Evolutionary conservation across 768 basidiomycete species (phyloP).

Genomic region (Pisolithus albus): DNA sequence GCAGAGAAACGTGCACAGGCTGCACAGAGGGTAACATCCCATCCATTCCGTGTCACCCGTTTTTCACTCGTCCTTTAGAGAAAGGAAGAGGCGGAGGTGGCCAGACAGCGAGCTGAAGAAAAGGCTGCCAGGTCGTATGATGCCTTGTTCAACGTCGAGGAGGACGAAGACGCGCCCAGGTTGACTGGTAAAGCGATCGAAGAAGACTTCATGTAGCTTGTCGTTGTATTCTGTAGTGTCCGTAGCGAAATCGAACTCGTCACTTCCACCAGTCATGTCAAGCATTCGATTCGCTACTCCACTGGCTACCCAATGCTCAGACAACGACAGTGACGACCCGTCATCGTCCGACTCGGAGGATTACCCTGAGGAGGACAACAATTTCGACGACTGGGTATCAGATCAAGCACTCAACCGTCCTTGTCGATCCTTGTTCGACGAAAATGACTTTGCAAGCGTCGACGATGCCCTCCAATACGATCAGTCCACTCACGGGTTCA

Average conservation of each 20-base stretch:
- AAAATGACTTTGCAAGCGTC: constrained; percentile 51
- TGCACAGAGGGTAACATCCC: constrained; percentile 50
- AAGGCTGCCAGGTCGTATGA: constrained; percentile 88
- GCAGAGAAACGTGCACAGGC: constrained; percentile 55
- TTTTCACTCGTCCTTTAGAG: constrained; percentile 39
- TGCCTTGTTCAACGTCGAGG: constrained; percentile 60
- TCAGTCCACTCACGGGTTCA: constrained; percentile 51
- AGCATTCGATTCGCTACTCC: constrained; percentile 23
- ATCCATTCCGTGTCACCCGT: background rate
- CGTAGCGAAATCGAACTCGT: background rate
- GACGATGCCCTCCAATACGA: constrained; percentile 60
- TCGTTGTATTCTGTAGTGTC: background rate
- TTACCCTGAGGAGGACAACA: constrained; percentile 44
- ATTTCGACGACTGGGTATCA: constrained; percentile 76
- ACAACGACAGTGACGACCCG: constrained; percentile 9
- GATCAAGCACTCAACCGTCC: constrained; percentile 49
- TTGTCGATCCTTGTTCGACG: constrained; percentile 73
- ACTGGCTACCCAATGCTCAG: background rate
- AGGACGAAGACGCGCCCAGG: constrained; percentile 43
- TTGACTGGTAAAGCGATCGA: constrained; percentile 71
- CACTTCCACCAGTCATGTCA: constrained; percentile 3
- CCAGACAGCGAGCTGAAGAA: constrained; percentile 71
- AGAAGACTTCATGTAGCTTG: constrained; percentile 78
- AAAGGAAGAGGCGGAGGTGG: constrained; percentile 72
- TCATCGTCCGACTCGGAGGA: constrained; percentile 19